Base-by-base conservation (phyloP, 371 early-diverging fungal species). In the Lichtheimia hyalospora region DNA sequence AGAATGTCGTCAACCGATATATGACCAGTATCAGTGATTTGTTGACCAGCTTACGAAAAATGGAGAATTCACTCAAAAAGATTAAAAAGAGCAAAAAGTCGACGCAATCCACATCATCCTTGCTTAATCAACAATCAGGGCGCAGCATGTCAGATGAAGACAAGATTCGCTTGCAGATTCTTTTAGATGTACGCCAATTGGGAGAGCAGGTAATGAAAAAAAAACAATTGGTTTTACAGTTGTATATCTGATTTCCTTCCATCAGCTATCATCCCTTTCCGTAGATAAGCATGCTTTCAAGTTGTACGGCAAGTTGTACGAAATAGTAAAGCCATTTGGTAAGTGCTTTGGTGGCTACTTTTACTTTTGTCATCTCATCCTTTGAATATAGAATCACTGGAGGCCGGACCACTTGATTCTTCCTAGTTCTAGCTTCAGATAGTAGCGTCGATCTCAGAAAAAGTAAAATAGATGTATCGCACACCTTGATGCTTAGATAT, bases 111-210 rank as follows among this genome's bases (percentile, higher is more conserved):
- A 1, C 16, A 16, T 16, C 49, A 57, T 46, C 46, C 16, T 20
- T 46, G 46, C 20, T 46, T 3, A 20, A 20, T 15, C n/a, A 20
- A n/a, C n/a, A 51, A 34, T 23, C 63, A 65, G 16, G 28, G 13
- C 10, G 46, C 46, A 28, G 50, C 48, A 54, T 77, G 68, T 66
- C 72, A 13, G 77, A 74, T 44, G 79, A 81, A 42, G 87, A 89
- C 58, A 87, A 87, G 57, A 79, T 86, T 57, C 73, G 84, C 1
- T 23, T 88, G 54, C 89, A 87, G 52, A 68, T 81, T 25, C 67
- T 70, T 14, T 64, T 88, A 58, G 88, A 89, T 64, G 85, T 86
- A 21, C 57, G 53, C 10, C 71, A 67, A 41, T 72, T 81, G 44
- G 82, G 75, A 25, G 44, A 66, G 13, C 81, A 85, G 74, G 85